Percentiles rank a stretch among this genome's conserved stretches.
These are phyloP conservation scores for Acanthochlamys bracteata DNA, from an alignment of 106 monocot species.

Conservation along the genomic window DNA sequence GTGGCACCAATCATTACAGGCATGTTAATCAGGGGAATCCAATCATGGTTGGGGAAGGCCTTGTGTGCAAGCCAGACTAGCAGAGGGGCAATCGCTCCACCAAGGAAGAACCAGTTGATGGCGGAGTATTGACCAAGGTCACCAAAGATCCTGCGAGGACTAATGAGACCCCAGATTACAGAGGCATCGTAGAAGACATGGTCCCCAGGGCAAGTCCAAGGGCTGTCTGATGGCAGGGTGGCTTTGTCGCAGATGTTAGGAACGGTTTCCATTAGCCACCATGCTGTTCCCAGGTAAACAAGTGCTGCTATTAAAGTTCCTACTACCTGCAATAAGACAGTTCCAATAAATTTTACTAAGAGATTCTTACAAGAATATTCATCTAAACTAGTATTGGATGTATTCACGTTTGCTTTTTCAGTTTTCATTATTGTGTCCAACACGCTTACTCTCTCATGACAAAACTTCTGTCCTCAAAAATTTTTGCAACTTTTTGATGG, in stretches of 20 bases:
- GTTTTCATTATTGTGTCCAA: too few species aligned
- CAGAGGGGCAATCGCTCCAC: conserved; percentile 59
- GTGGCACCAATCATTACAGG: conserved; percentile 74
- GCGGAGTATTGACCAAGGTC: conserved; percentile 56
- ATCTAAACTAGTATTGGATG: too few species aligned
- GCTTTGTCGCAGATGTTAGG: conserved; percentile 66
- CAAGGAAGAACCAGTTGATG: conserved; percentile 90
- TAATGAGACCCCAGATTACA: conserved; percentile 89
- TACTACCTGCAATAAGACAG: conserved; percentile 52
- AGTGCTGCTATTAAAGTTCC: conserved; percentile 68
- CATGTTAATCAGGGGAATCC: conserved; percentile 74
- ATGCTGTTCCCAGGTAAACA: conserved; percentile 73
- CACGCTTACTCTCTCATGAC: too few species aligned
- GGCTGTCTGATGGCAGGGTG: conserved; percentile 54
- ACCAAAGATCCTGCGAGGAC: conserved; percentile 84
- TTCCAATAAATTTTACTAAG: too few species aligned
- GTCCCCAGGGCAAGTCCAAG: conserved; percentile 87
- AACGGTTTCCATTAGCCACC: conserved; percentile 83
- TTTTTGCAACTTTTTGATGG: too few species aligned
- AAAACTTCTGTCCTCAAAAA: too few species aligned
- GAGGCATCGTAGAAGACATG: conserved; percentile 87
- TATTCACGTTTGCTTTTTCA: too few species aligned
- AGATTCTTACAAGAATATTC: too few species aligned
- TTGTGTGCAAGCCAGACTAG: conserved; percentile 64
- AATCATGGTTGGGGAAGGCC: conserved; percentile 52